These are phyloP conservation scores for Lichtheimia corymbifera DNA, from an alignment of 371 early-diverging fungal genomes.

Conservation along the genomic window DNA sequence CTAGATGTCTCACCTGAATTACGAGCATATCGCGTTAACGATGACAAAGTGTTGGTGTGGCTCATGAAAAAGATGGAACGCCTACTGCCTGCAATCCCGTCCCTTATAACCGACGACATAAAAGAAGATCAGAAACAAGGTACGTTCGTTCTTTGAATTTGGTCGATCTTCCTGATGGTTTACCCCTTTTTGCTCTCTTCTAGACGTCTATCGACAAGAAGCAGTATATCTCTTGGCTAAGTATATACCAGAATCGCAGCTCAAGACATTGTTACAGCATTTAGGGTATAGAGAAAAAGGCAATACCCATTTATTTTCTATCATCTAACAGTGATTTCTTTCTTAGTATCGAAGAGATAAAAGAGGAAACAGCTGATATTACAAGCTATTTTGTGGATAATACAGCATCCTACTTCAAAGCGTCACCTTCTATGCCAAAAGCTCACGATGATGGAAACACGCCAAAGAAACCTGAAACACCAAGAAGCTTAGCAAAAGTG, in stretches of 20 bases:
- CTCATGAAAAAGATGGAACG: conserved; percentile 14
- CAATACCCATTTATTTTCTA: too few relatives aligned
- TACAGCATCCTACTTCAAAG: conserved; percentile 2
- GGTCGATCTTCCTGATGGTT: too few relatives aligned
- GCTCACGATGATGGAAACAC: neutral
- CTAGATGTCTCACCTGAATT: conserved; percentile 14
- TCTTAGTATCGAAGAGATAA: neutral
- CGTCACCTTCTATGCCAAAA: neutral
- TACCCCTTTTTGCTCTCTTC: too few relatives aligned
- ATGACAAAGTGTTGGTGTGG: conserved; percentile 17
- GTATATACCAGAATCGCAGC: conserved; percentile 10
- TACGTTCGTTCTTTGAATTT: neutral
- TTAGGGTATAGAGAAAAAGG: neutral
- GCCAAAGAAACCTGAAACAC: conserved; percentile 4
- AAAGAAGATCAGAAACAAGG: conserved; percentile 12
- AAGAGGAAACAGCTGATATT: conserved; percentile 6
- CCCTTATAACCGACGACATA: neutral
- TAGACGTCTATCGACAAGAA: conserved; percentile 15
- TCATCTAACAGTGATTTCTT: too few relatives aligned
- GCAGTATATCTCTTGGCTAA: conserved; percentile 16
- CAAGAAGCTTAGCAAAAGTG: conserved; percentile 8
- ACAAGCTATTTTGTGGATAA: conserved; percentile 2
- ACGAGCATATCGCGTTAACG: conserved; percentile 17
- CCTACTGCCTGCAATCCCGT: neutral
- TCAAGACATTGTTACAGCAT: neutral